Percentiles rank a stretch among this genome's conserved stretches.
Evolutionary conservation across 805 yeast genomes (phyloP).

Genomic region (Ogataea saltuana): DNA sequence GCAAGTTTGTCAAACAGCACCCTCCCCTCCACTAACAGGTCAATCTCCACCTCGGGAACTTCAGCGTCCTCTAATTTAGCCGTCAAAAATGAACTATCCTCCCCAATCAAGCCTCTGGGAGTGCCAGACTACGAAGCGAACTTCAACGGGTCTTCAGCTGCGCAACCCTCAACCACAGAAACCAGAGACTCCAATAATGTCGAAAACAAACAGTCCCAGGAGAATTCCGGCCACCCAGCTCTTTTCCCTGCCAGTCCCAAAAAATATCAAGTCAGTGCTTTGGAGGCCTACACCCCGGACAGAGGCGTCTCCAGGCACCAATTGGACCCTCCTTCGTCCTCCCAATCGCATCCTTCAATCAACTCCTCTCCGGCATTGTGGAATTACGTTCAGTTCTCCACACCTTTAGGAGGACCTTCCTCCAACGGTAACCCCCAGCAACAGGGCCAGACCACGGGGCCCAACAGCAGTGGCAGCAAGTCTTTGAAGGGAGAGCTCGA

Average conservation of each 20-base stretch:
- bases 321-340: slow-evolving; percentile 30
- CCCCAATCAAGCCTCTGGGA: slow-evolving; percentile 24
- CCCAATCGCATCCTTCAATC: slow-evolving; percentile 43
- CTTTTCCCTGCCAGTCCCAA: slow-evolving; percentile 33
- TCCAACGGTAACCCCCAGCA: slow-evolving; percentile 20
- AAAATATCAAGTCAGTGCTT: slow-evolving; percentile 48
- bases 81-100: slow-evolving; percentile 21
- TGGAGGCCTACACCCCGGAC: slow-evolving; percentile 68
- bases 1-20: slow-evolving; percentile 25
- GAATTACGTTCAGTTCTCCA: slow-evolving; percentile 81
- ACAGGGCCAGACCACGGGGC: slow-evolving; percentile 32
- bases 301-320: slow-evolving; percentile 42
- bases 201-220: background rate
- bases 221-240: slow-evolving; percentile 7
- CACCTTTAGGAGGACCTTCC: slow-evolving; percentile 34
- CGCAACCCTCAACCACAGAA: slow-evolving; percentile 4
- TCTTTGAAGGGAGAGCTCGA: slow-evolving; percentile 29
- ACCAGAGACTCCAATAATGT: slow-evolving; percentile 6
- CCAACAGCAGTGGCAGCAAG: slow-evolving; percentile 22
- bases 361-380: slow-evolving; percentile 87
- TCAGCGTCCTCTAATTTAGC: slow-evolving; percentile 19
- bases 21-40: slow-evolving; percentile 8
- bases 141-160: no score
- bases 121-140: slow-evolving; percentile 18
- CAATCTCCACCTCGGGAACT: slow-evolving; percentile 19